Percentiles rank a stretch among this genome's conserved stretches.
Conservation (phyloP, 441 rosid genomes). For the Heliophila coronopifolia region DNA sequence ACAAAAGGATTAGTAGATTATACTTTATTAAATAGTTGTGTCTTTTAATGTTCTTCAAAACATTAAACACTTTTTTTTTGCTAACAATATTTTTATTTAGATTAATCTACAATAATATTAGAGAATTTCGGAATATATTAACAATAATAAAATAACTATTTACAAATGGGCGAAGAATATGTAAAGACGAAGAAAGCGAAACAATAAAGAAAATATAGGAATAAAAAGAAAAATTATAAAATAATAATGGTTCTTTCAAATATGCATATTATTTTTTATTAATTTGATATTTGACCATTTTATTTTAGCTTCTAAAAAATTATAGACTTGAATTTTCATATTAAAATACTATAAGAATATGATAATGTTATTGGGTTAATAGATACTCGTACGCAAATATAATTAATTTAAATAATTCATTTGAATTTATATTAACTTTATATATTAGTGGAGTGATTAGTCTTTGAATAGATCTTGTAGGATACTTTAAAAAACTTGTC, state of each 20-base stretch:
- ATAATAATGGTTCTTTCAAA: slow-evolving; percentile 19
- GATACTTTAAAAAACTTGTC: background rate
- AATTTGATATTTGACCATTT: background rate
- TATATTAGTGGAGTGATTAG: slow-evolving; percentile 23
- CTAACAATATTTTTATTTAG: background rate
- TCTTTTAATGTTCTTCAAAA: background rate
- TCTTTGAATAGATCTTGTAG: slow-evolving; percentile 19
- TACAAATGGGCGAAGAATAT: slow-evolving; percentile 7
- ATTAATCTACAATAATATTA: background rate
- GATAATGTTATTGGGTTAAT: no score
- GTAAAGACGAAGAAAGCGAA: background rate
- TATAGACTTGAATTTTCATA: background rate
- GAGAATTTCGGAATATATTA: background rate
- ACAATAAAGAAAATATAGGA: background rate
- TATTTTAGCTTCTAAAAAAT: background rate
- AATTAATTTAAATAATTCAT: background rate
- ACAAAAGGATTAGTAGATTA: no score
- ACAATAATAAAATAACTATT: background rate
- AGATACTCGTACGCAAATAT: no score
- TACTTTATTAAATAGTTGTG: no score
- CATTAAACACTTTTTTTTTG: no score
- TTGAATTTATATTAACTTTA: background rate
- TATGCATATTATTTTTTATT: background rate
- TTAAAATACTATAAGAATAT: no score
- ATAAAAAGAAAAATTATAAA: background rate